Base-by-base conservation (phyloP, 345 rosid species). In the Raphanus sativus region DNA sequence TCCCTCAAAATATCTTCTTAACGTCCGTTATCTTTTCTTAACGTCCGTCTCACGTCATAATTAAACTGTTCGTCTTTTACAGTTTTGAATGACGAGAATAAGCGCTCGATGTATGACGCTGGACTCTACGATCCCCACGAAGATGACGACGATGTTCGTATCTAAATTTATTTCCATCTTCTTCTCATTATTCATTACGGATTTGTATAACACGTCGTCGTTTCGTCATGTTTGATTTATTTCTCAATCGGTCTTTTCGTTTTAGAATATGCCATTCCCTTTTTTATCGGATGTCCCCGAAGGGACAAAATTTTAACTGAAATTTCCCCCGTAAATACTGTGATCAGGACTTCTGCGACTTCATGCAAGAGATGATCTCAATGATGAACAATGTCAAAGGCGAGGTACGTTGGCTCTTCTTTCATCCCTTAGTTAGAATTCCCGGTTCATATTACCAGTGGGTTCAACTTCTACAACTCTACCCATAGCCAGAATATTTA, bases 331-430 rank as follows among this genome's bases (percentile, higher is more conserved):
- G 29, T 0, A 4, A 60, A 45, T 71, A 59, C 68, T 65, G 36
- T 13, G 74, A 45, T 24, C 88, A 94, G 98, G 97, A 86, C 24
- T 91, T 94, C 56, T 85, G 90, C 24, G 94, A 82, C 24, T 91
- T 94, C 62, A 90, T 94, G 96, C 89, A 90, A 85, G 98, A 94
- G 85, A 90, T 94, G 98, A 55, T 94, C 67, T 82, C 93, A 5
- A 87, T 94, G 96, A 90, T 94, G 98, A 85, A 85, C 86, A 89
- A 81, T 80, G 91, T 88, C 56, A 87, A 91, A 78, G 91, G 85
- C 77, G 93, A 91, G 94, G 97, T 90, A 72, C 9, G 12, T 63
- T 40, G 24, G 52, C 30, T 9, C 62, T 56, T 24, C 9, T 17
- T 54, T 16, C 11, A 16, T 15, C 36, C 15, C 28, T 40, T 12